These are phyloP conservation scores for Russula brevipes DNA, from an alignment of 768 basidiomycete genomes.

Conservation along the genomic window DNA sequence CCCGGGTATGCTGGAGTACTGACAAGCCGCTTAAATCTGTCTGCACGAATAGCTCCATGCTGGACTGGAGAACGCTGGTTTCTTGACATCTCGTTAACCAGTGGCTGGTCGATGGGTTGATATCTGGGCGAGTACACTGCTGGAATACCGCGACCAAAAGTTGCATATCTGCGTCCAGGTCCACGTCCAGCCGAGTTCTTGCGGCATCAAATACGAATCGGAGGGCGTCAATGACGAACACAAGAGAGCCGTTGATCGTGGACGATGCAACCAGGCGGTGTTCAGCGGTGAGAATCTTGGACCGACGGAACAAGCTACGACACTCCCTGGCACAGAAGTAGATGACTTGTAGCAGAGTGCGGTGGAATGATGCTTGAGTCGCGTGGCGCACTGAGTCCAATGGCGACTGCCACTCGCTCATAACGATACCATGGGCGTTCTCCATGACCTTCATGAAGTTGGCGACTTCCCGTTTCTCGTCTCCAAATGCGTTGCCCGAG, in stretches of 20 bases:
- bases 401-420: conserved; percentile 71
- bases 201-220: conserved; percentile 63
- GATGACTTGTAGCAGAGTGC: conserved; percentile 68
- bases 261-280: conserved; percentile 55
- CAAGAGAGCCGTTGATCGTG: conserved; percentile 57
- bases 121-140: conserved; percentile 64
- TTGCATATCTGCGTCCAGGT: conserved; percentile 77
- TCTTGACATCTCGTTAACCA: conserved; percentile 84
- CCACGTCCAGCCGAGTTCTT: conserved; percentile 48
- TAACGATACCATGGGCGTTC: conserved; percentile 58
- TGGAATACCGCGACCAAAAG: conserved; percentile 78
- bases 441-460: conserved; percentile 58
- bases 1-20: conserved; percentile 56
- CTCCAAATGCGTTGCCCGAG: conserved; percentile 45
- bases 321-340: conserved; percentile 72
- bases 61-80: conserved; percentile 68
- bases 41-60: conserved; percentile 65
- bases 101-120: conserved; percentile 59
- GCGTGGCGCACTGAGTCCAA: conserved; percentile 64
- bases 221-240: conserved; percentile 62
- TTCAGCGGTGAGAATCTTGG: conserved; percentile 52
- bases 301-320: conserved; percentile 43
- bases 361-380: conserved; percentile 68
- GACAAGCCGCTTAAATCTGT: conserved; percentile 67
- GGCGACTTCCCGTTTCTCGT: conserved; percentile 43